Evolutionary conservation across 352 stramenopile species (phyloP).

Genomic region (Phytophthora cactorum): DNA sequence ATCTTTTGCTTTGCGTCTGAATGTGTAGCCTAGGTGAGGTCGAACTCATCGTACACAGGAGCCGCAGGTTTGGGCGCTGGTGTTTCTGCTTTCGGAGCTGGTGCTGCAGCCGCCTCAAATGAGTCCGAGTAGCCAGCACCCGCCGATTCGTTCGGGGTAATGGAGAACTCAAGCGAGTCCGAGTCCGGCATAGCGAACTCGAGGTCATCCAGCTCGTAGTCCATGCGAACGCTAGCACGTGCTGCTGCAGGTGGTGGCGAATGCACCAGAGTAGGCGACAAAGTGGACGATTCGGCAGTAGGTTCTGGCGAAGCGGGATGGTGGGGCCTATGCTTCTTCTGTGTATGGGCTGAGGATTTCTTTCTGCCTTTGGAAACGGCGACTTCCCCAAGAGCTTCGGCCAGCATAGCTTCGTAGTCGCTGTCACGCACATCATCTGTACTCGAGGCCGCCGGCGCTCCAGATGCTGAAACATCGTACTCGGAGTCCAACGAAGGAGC

Average conservation of each 20-base stretch:
- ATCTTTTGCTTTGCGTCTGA: slow-evolving; percentile 10
- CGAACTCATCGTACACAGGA: slow-evolving; percentile 67
- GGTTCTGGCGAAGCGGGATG: slow-evolving; percentile 9
- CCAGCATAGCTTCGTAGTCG: slow-evolving; percentile 42
- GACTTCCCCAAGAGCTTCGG: slow-evolving; percentile 39
- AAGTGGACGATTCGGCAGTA: slow-evolving; percentile 1
- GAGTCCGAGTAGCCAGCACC: slow-evolving; percentile 21
- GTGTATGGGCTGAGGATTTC: slow-evolving; percentile 7
- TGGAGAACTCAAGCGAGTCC: slow-evolving; percentile 45
- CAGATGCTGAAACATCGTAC: slow-evolving; percentile 33
- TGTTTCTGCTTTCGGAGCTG: slow-evolving; percentile 22
- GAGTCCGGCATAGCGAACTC: slow-evolving; percentile 64
- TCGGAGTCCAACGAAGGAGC: slow-evolving; percentile 25
- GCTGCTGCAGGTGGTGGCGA: slow-evolving; percentile 24
- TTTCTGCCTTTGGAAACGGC: slow-evolving; percentile 30
- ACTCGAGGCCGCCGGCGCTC: slow-evolving; percentile 17
- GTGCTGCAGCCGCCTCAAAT: slow-evolving; percentile 20
- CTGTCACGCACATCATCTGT: slow-evolving; percentile 34
- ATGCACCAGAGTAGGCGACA: slow-evolving; percentile 21
- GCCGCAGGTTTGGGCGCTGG: slow-evolving; percentile 23
- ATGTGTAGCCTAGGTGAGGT: slow-evolving; percentile 63
- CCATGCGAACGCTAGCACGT: slow-evolving; percentile 39
- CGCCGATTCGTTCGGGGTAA: slow-evolving; percentile 20
- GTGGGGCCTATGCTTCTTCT: slow-evolving; percentile 4
- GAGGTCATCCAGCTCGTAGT: slow-evolving; percentile 74